Evolutionary conservation across 2,329 filamentous ascomycete species (phyloP), one percentile per base, ranked within the genome.

Genomic region (Lecanosticta acicola): DNA sequence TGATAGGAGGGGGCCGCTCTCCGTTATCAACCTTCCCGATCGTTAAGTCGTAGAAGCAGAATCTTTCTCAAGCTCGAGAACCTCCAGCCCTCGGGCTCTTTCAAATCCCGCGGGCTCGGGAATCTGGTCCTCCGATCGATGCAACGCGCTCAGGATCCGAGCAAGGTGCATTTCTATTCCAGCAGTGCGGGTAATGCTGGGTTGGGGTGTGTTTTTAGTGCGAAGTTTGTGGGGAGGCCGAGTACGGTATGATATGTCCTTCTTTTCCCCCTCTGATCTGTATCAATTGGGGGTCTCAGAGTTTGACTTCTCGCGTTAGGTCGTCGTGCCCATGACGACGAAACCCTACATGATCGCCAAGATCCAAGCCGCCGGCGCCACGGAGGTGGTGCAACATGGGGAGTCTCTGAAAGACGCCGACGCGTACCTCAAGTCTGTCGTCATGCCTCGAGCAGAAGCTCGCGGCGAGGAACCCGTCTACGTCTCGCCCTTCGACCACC

Each of bases 11-110:
- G n/a, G n/a, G n/a, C n/a, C n/a, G n/a, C n/a, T 32, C n/a, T n/a
- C 11, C 11, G 24, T 29, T 29, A 11, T 29, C 24, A 29, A 32
- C 38, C 43, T 9, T 16, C 45, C 33, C 39, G 19, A 48, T 26
- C 46, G 11, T 20, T 32, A 33, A 41, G 41, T 17, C 43, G 32
- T 45, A 39, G 26, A 41, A 75, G 85, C 71, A 83, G 85, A 70
- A 80, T 94, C 66, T 87, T 85, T 66, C 80, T 94, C 60, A 94
- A 94, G 67, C 79, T 93, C 51, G 87, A 94, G 59, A 87, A 85
- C 63, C 78, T 89, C 44, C 88, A 94, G 62, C 88, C 87, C 3
- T 85, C 84, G 17, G 85, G 85, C 53, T 90, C 85, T 32, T 94
- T 94, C 79, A 93, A 94, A 67, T 90, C 85, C 49, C 63, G 70